Percentiles rank a stretch among this genome's conserved stretches.
These are phyloP conservation scores for Phytophthora foliorum DNA, from an alignment of 352 stramenopile genomes.

Conservation along the genomic window DNA sequence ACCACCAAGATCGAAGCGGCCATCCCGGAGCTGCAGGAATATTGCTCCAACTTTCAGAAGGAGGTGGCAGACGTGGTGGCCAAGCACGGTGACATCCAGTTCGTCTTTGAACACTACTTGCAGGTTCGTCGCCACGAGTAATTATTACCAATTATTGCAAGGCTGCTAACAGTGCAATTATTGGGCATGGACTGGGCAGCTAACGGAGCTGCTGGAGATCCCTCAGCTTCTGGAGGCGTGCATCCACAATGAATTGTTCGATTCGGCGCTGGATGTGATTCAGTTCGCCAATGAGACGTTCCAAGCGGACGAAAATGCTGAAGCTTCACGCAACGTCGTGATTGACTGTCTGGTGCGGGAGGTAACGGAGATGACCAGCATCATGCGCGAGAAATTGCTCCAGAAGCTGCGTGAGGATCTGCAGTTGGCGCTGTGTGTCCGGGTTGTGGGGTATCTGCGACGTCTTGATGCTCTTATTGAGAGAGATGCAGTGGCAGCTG, in stretches of 20 bases:
- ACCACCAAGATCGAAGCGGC: constrained; percentile 52
- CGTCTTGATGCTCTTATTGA: constrained; percentile 68
- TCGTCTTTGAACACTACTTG: constrained; percentile 92
- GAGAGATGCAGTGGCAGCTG: constrained; percentile 10
- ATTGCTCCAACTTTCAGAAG: constrained; percentile 62
- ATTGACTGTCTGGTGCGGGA: constrained; percentile 76
- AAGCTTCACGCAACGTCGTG: constrained; percentile 58
- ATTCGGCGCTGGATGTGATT: constrained; percentile 97
- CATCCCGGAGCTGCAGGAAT: constrained; percentile 69
- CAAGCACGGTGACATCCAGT: constrained; percentile 88
- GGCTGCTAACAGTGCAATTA: constrained; percentile 12
- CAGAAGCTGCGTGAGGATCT: constrained; percentile 88
- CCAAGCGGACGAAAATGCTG: constrained; percentile 36
- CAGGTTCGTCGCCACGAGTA: constrained; percentile 43
- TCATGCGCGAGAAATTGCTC: constrained; percentile 79
- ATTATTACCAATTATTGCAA: constrained; percentile 14
- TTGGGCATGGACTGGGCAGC: constrained; percentile 42
- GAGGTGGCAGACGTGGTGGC: constrained; percentile 65
- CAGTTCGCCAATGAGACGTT: constrained; percentile 91
- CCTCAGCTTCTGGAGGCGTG: constrained; percentile 98
- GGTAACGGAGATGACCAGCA: constrained; percentile 68
- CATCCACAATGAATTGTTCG: constrained; percentile 96
- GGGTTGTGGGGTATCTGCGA: constrained; percentile 81
- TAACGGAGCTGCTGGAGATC: constrained; percentile 98
- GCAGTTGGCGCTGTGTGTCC: constrained; percentile 82